These are phyloP conservation scores for Stephania yunnanensis DNA, from an alignment of 164 flowering plant genomes.

Conservation along the genomic window DNA sequence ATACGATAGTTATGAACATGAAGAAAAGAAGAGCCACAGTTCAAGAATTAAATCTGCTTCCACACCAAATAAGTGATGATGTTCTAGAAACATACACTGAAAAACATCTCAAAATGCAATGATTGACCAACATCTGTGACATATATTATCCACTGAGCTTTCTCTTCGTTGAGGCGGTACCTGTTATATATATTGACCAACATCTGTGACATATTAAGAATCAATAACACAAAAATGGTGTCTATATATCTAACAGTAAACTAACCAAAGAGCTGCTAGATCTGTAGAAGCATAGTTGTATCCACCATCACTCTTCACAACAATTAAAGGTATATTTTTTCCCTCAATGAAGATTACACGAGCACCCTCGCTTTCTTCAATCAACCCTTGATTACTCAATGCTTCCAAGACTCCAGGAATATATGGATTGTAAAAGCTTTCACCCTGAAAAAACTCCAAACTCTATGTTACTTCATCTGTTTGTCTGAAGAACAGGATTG, in stretches of 20 bases:
- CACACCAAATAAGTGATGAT: constrained; percentile 6
- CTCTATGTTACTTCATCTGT: not conserved
- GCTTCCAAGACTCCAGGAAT: constrained; percentile 60
- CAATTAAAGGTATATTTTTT: constrained; percentile 75
- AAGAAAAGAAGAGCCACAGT: not conserved
- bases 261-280: constrained; percentile 90
- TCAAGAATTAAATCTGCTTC: not conserved
- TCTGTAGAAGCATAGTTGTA: constrained; percentile 96
- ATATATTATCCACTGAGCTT: constrained; percentile 93
- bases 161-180: constrained; percentile 96
- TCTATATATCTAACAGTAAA: not conserved
- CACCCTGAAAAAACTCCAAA: constrained; percentile 48
- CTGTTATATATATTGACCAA: too few relatives aligned
- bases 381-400: constrained; percentile 46
- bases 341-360: constrained; percentile 83
- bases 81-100: constrained; percentile 56
- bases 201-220: too few relatives aligned
- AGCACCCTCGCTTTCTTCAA: constrained; percentile 91
- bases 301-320: constrained; percentile 94
- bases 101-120: constrained; percentile 87
- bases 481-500: not conserved
- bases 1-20: not conserved
- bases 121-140: constrained; percentile 97
- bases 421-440: constrained; percentile 90
- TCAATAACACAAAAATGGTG: not conserved